Evolutionary conservation across 176 grass and related monocot species (phyloP), one percentile per base, ranked within the genome.

Genomic region (Saccharum spontaneum): DNA sequence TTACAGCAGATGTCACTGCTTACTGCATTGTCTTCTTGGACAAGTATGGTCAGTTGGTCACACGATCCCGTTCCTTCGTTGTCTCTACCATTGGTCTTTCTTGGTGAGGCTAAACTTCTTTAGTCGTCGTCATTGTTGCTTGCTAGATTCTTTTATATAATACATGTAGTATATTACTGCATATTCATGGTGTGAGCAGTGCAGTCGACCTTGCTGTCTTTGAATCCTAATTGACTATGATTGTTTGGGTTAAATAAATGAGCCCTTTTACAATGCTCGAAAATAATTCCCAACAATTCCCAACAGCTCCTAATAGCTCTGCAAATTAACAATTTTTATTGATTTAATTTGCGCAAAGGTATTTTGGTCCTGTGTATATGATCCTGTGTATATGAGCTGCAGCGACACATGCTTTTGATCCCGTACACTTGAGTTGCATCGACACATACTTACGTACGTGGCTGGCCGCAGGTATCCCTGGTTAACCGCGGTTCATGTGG

Each of bases 1-100:
- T 71, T 71, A 86, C 26, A 61, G 49, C 11, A 62, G 30, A 80
- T 73, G 84, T 66, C 77, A 80, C 20, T 73, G 77, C 68, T 86
- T 80, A 73, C 54, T 63, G 76, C 67, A 64, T 52, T 6, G n/a
- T 15, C 40, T 52, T 39, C 59, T 73, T 65, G 44, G n/a, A 68
- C 82, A 67, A 38, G 57, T 33, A 20, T 65, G 81, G 43, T n/a
- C n/a, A n/a, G n/a, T n/a, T n/a, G n/a, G n/a, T 38, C 59, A 66
- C 10, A 38, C 13, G 40, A 46, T 60, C 26, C 6, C 44, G 61
- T 79, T 86, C 7, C 64, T 38, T 55, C 38, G 33, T 23, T 38
- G 1, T 34, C 15, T 70, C 55, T 36, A 22, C n/a, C 12, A 45
- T 62, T 67, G 44, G 38, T 28, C 8, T 84, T 8, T 57, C 31